These are phyloP conservation scores for Lentinula novae-zelandiae DNA, from an alignment of 1,284 basidiomycete species.

Conservation along the genomic window DNA sequence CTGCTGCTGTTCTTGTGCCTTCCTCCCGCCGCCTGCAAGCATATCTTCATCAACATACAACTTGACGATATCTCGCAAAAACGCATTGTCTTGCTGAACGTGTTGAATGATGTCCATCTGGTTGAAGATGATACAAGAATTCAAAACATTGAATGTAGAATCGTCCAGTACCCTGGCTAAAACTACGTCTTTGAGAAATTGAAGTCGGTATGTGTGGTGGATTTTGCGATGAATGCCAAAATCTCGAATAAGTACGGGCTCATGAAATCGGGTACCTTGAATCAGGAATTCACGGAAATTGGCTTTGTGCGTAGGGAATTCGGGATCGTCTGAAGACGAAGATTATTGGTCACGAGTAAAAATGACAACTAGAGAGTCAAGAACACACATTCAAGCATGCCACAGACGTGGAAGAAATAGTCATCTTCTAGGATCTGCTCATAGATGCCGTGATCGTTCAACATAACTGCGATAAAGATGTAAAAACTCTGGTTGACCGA, in stretches of 20 bases:
- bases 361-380: slow-evolving; percentile 12
- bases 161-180: slow-evolving; percentile 94
- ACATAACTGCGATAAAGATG: slow-evolving; percentile 61
- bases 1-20: slow-evolving; percentile 23
- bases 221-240: slow-evolving; percentile 78
- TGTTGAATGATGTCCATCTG: slow-evolving; percentile 97
- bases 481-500: slow-evolving; percentile 14
- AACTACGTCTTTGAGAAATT: slow-evolving; percentile 98
- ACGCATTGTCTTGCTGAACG: slow-evolving; percentile 74
- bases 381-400: slow-evolving; percentile 92
- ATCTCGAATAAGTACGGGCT: slow-evolving; percentile 83
- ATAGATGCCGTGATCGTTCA: slow-evolving; percentile 94
- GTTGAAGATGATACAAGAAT: slow-evolving; percentile 97
- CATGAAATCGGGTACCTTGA: slow-evolving; percentile 78
- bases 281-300: slow-evolving; percentile 93
- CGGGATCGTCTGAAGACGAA: slow-evolving; percentile 79
- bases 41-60: slow-evolving; percentile 73
- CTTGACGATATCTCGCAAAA: slow-evolving; percentile 77
- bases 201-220: slow-evolving; percentile 94
- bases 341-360: slow-evolving; percentile 9
- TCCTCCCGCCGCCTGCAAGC: slow-evolving; percentile 32
- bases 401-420: slow-evolving; percentile 88
- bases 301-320: slow-evolving; percentile 93
- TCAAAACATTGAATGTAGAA: slow-evolving; percentile 94
- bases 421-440: slow-evolving; percentile 96